These are phyloP conservation scores for Ogataea chonburiensis DNA, from an alignment of 805 yeast species.

Conservation along the genomic window DNA sequence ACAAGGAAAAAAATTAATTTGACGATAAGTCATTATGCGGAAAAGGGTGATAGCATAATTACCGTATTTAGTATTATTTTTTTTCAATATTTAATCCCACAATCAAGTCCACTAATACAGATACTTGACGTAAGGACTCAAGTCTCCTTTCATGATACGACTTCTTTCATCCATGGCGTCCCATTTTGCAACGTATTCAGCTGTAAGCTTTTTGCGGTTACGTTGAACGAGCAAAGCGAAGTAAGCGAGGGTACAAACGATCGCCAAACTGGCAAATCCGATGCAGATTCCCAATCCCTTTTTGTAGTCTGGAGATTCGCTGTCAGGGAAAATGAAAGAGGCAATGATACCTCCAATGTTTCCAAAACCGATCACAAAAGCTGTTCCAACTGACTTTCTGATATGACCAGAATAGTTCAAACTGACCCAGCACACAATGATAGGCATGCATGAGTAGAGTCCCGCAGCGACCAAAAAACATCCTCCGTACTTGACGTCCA, in stretches of 20 bases:
- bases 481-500: conserved; percentile 56
- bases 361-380: conserved; percentile 65
- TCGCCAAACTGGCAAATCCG: conserved; percentile 45
- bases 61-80: background rate
- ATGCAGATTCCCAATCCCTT: conserved; percentile 54
- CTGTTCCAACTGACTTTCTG: conserved; percentile 50
- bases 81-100: background rate
- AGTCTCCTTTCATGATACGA: conserved; percentile 35
- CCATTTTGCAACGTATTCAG: conserved; percentile 32
- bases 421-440: conserved; percentile 66
- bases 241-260: conserved; percentile 35
- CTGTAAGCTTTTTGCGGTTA: conserved; percentile 38
- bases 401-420: conserved; percentile 63
- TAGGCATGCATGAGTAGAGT: conserved; percentile 63
- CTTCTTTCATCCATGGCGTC: conserved; percentile 27
- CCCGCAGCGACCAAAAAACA: conserved; percentile 61
- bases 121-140: conserved; percentile 47
- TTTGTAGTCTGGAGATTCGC: conserved; percentile 57
- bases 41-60: no score
- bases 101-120: conserved; percentile 39
- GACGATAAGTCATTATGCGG: no score
- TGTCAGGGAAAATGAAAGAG: conserved; percentile 51
- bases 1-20: conserved; percentile 1
- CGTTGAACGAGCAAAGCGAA: conserved; percentile 32
- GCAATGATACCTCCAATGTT: conserved; percentile 72